Evolutionary conservation across 1,139 yeast species (phyloP).

Genomic region (Hyphopichia burtonii): DNA sequence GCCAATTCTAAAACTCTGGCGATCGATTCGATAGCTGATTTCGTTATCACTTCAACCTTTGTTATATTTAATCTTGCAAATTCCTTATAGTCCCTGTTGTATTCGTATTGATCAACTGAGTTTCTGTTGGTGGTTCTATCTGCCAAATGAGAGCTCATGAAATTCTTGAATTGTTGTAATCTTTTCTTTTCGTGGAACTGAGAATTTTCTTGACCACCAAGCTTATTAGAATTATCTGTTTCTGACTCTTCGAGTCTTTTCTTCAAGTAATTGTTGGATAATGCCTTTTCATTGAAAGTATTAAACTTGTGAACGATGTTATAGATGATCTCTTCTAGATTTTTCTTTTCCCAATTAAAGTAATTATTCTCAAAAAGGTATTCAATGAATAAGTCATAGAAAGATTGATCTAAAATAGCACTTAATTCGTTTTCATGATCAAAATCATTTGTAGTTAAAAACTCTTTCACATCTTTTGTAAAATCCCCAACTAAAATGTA

Average conservation of each 20-base stretch:
- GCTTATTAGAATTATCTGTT: constrained; percentile 11
- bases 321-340: constrained; percentile 61
- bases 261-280: constrained; percentile 46
- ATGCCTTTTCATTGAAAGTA: constrained; percentile 48
- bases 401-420: constrained; percentile 66
- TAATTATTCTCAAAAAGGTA: constrained; percentile 68
- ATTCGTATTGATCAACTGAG: constrained; percentile 20
- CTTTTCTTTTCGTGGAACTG: constrained; percentile 42
- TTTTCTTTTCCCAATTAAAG: constrained; percentile 70
- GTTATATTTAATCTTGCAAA: constrained; percentile 37
- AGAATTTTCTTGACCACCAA: constrained; percentile 26
- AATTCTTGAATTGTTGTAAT: constrained; percentile 39
- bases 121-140: constrained; percentile 20
- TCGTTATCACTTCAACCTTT: constrained; percentile 62
- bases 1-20: constrained; percentile 76
- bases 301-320: constrained; percentile 52
- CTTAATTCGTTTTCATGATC: constrained; percentile 48
- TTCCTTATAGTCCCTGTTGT: constrained; percentile 23
- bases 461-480: constrained; percentile 65
- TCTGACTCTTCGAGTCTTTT: constrained; percentile 38
- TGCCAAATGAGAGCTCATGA: constrained; percentile 36
- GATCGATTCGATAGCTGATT: constrained; percentile 74
- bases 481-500: constrained; percentile 62
- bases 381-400: constrained; percentile 69
- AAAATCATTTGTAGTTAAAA: constrained; percentile 45